A percentile compares a stretch with the other conserved stretches of the same genome.
phyloP scores from a whole-genome alignment of 192 early-diverging fungal species.

The Dissophora ornata region DNA sequence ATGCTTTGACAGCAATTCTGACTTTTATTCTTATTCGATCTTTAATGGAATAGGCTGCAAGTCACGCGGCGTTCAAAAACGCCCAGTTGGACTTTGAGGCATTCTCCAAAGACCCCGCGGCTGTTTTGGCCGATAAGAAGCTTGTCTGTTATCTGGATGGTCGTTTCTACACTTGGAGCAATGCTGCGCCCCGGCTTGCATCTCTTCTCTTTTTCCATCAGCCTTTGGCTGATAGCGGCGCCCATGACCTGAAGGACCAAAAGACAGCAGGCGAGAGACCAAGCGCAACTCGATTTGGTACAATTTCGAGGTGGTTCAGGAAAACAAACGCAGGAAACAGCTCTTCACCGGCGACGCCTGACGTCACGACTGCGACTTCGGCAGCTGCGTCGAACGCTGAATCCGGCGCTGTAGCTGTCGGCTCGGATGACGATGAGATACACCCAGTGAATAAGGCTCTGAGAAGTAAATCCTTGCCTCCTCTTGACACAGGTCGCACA shows the following conservation, averaged over 20 bases:
- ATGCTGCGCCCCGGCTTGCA: slow-evolving; percentile 70
- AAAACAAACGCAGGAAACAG: slow-evolving; percentile 26
- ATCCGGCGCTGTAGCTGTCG: slow-evolving; percentile 13
- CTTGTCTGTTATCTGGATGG: slow-evolving; percentile 50
- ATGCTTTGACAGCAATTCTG: too few species aligned
- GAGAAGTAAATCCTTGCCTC: slow-evolving; percentile 44
- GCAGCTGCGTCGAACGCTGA: neutral
- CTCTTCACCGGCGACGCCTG: slow-evolving; percentile 23
- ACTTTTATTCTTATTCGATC: neutral
- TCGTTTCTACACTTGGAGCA: slow-evolving; percentile 71
- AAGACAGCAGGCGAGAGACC: slow-evolving; percentile 33
- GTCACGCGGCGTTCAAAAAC: slow-evolving; percentile 32
- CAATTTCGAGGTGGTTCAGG: slow-evolving; percentile 51
- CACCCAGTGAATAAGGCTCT: slow-evolving; percentile 35
- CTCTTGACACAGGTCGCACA: slow-evolving; percentile 16
- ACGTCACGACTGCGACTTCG: neutral
- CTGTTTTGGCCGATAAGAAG: slow-evolving; percentile 41
- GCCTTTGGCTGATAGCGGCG: slow-evolving; percentile 55
- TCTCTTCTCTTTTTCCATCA: slow-evolving; percentile 69
- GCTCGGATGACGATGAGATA: slow-evolving; percentile 16
- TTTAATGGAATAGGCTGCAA: slow-evolving; percentile 19
- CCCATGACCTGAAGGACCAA: slow-evolving; percentile 33
- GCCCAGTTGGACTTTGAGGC: slow-evolving; percentile 39
- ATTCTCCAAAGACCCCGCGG: slow-evolving; percentile 46
- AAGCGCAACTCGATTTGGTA: slow-evolving; percentile 45